A percentile compares a stretch with the other conserved stretches of the same genome.
Evolutionary conservation across 176 grass and related monocot genomes (phyloP).

Genomic region (Hsuehochloa calcarea): DNA sequence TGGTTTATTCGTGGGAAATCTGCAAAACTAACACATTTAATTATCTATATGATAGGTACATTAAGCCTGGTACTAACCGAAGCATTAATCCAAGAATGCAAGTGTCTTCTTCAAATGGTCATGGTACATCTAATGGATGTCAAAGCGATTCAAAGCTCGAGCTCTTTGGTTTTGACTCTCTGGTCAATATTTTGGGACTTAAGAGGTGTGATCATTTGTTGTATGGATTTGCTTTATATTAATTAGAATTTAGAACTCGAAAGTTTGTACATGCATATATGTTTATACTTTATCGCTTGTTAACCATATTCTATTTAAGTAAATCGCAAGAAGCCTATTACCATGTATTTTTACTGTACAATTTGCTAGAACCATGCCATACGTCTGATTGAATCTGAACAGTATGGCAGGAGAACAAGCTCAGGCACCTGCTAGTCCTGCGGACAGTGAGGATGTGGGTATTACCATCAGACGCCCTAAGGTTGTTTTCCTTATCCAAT

Average conservation of each 20-base stretch:
- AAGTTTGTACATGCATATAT: not conserved
- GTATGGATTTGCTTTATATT: not conserved
- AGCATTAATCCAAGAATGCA: conserved; percentile 37
- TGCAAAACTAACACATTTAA: not conserved
- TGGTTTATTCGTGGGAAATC: not conserved
- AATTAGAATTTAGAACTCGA: not conserved
- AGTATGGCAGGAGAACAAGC: conserved; percentile 89
- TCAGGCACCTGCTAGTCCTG: conserved; percentile 47
- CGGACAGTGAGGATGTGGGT: conserved; percentile 57
- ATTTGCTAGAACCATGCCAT: not conserved
- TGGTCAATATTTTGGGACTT: conserved; percentile 92
- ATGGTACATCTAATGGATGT: conserved; percentile 37
- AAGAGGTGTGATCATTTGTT: conserved; percentile 57
- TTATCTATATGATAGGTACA: conserved; percentile 36
- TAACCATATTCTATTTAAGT: not conserved
- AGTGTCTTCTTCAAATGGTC: conserved; percentile 50
- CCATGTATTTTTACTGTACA: not conserved
- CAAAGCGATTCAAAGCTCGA: conserved; percentile 85
- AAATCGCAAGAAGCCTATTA: not conserved
- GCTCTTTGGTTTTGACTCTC: conserved; percentile 92
- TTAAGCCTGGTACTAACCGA: conserved; percentile 39
- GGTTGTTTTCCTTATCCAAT: conserved; percentile 40
- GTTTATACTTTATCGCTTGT: not conserved
- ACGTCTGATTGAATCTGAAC: conserved; percentile 40
- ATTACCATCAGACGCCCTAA: conserved; percentile 50